Evolutionary conservation across 2,329 filamentous ascomycete genomes (phyloP).

Genomic region (Fusarium drepaniforme): DNA sequence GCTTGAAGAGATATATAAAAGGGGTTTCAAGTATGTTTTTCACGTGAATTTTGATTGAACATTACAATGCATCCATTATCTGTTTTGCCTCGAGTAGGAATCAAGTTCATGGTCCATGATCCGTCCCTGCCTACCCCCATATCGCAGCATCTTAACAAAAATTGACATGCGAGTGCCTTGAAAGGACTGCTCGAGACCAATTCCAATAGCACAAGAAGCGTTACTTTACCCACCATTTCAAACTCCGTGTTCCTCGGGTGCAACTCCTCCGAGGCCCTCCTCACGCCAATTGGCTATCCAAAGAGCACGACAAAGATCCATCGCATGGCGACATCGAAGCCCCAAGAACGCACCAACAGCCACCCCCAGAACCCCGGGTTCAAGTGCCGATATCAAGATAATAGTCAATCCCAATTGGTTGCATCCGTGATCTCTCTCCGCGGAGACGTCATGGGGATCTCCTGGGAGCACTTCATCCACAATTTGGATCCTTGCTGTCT

Average conservation of each 20-base stretch:
- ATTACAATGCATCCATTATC: not conserved
- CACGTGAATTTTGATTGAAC: not conserved
- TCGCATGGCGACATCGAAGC: conserved; percentile 27
- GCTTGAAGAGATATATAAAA: not conserved
- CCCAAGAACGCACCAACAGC: not conserved
- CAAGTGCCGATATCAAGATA: not conserved
- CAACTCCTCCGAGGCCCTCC: not conserved
- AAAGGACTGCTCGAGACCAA: not conserved
- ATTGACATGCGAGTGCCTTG: not conserved
- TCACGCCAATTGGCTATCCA: not conserved
- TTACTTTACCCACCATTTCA: not conserved
- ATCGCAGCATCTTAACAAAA: not conserved
- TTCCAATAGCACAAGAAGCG: not conserved
- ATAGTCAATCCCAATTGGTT: not conserved
- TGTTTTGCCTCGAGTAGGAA: not conserved
- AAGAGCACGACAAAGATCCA: conserved; percentile 24
- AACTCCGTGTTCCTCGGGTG: not conserved
- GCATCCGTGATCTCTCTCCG: not conserved
- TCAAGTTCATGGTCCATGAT: not conserved
- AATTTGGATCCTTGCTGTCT: not conserved
- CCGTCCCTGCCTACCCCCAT: not conserved
- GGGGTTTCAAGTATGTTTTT: not conserved
- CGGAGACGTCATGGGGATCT: not conserved
- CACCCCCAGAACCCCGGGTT: not conserved
- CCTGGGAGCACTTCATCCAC: not conserved